Percentiles rank a stretch among this genome's conserved stretches.
Evolutionary conservation across 228 moss, liverwort and hornwort genomes (phyloP).

Genomic region (Sphagnum magellanicum): DNA sequence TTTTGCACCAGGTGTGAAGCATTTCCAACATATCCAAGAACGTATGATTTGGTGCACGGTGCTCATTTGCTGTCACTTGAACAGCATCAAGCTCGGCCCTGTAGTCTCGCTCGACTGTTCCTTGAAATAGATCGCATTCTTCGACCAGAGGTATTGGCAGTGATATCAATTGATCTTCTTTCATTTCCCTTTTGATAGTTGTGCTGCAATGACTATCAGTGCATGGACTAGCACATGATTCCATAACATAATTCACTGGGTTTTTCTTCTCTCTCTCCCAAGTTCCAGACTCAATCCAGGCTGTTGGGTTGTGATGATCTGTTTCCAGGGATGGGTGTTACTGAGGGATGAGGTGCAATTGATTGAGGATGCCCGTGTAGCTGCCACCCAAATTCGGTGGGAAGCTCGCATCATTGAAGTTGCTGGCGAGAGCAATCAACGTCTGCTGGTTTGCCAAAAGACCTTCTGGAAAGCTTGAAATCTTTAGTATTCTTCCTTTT

Average conservation of each 20-base stretch:
- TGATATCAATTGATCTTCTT: neutral
- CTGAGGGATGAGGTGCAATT: conserved; percentile 19
- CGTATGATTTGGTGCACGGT: conserved; percentile 43
- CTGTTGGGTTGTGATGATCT: neutral
- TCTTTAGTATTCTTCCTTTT: neutral
- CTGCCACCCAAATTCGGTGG: conserved; percentile 40
- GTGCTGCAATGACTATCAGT: neutral
- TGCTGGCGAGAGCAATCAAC: conserved; percentile 28
- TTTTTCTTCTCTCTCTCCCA: too few species aligned
- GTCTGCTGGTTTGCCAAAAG: conserved; percentile 48
- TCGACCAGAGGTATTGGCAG: conserved; percentile 29
- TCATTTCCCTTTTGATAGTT: neutral
- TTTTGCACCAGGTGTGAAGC: conserved; percentile 26
- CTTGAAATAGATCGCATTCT: conserved; percentile 49
- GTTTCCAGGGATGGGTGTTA: conserved; percentile 36
- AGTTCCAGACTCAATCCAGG: too few species aligned
- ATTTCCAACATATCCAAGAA: conserved; percentile 46
- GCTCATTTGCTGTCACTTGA: conserved; percentile 34
- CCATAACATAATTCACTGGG: too few species aligned
- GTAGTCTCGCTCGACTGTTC: conserved; percentile 31
- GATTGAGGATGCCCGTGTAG: conserved; percentile 34
- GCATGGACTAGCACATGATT: too few species aligned
- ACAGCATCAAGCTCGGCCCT: conserved; percentile 15
- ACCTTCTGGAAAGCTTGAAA: conserved; percentile 20
- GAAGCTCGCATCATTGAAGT: conserved; percentile 34